These are phyloP conservation scores for Hymenoscyphus albidus DNA, from an alignment of 2,329 filamentous ascomycete species.

Conservation along the genomic window DNA sequence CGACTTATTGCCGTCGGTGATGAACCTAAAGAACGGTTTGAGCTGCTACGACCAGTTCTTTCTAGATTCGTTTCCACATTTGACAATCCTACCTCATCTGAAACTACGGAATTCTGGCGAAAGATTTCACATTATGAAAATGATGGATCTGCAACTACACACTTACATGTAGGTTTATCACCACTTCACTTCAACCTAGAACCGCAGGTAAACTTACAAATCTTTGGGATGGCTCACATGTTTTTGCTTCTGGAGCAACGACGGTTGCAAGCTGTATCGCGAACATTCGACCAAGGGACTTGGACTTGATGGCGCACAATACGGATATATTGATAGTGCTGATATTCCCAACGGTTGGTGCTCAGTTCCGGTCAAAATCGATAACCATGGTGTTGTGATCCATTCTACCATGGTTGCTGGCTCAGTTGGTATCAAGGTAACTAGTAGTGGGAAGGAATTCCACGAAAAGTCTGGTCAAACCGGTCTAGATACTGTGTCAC, in stretches of 20 bases:
- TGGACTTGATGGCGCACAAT: slow-evolving; percentile 25
- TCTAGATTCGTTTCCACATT: slow-evolving; percentile 36
- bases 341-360: slow-evolving; percentile 31
- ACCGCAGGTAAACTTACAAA: slow-evolving; percentile 23
- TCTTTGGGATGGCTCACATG: slow-evolving; percentile 37
- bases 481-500: slow-evolving; percentile 20
- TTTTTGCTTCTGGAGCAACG: slow-evolving; percentile 35
- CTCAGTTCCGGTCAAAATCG: slow-evolving; percentile 35
- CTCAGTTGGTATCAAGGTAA: slow-evolving; percentile 28
- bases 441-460: slow-evolving; percentile 19
- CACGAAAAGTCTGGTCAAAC: slow-evolving; percentile 7
- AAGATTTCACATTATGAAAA: slow-evolving; percentile 26
- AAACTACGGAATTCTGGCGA: slow-evolving; percentile 36
- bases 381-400: slow-evolving; percentile 32
- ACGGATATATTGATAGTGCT: slow-evolving; percentile 27
- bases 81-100: slow-evolving; percentile 24
- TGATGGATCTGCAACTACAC: background rate
- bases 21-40: slow-evolving; percentile 33
- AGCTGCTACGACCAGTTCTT: slow-evolving; percentile 37
- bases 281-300: background rate
- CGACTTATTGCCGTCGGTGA: slow-evolving; percentile 35
- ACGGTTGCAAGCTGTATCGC: slow-evolving; percentile 6
- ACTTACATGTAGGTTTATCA: background rate
- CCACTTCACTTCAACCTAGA: slow-evolving; percentile 19
- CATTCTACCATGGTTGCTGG: slow-evolving; percentile 34